Percentiles rank a stretch among this genome's conserved stretches.
phyloP scores from a whole-genome alignment of 148 eudicot species.

The Beta vulgaris region DNA sequence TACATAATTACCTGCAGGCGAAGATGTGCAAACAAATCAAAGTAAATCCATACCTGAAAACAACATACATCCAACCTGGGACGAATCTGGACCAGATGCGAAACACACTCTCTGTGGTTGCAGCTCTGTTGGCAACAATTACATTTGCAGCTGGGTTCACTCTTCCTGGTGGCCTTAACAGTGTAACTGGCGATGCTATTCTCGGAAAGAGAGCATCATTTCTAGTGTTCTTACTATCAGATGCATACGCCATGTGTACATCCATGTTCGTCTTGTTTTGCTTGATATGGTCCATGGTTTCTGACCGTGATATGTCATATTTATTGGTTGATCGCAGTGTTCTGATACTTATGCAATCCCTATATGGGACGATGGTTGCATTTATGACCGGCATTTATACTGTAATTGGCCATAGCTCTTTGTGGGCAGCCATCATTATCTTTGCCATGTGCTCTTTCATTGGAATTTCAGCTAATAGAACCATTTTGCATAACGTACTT shows the following conservation, averaged over 20 bases:
- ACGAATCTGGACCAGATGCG: slow-evolving; percentile 7
- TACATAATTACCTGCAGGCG: no score
- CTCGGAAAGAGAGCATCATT: background rate
- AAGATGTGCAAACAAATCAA: slow-evolving; percentile 1
- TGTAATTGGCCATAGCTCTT: background rate
- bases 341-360: background rate
- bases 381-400: slow-evolving; percentile 16
- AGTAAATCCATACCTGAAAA: background rate
- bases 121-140: slow-evolving; percentile 25
- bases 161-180: slow-evolving; percentile 16
- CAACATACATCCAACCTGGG: background rate
- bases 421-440: slow-evolving; percentile 14
- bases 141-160: slow-evolving; percentile 31
- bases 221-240: background rate
- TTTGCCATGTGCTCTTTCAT: slow-evolving; percentile 1
- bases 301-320: background rate
- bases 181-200: background rate
- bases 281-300: slow-evolving; percentile 5
- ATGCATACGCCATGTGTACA: background rate
- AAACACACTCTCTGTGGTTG: slow-evolving; percentile 19
- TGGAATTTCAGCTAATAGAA: background rate
- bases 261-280: slow-evolving; percentile 1
- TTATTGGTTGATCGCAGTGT: slow-evolving; percentile 16
- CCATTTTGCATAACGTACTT: background rate
- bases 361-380: background rate